Conservation (phyloP, 768 basidiomycete species). For the Panaeolus papilionaceus region DNA sequence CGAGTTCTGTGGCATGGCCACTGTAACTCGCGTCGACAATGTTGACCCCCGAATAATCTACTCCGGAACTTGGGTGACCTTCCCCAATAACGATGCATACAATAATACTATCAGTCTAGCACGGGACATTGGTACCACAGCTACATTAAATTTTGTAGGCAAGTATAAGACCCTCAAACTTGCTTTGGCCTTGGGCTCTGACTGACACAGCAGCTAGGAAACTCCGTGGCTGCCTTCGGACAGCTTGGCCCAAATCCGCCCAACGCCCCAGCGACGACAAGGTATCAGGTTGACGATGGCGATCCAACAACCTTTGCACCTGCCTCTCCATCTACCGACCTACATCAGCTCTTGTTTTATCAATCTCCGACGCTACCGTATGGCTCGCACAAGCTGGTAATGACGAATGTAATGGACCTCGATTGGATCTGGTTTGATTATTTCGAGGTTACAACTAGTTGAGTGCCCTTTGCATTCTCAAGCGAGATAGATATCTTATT, state of each 20-base stretch:
- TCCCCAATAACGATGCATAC: background rate
- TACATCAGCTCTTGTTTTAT: background rate
- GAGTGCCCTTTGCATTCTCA: background rate
- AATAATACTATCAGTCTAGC: background rate
- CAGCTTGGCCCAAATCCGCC: background rate
- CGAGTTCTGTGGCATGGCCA: background rate
- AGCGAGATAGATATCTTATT: background rate
- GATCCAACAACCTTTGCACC: background rate
- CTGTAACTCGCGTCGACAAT: background rate
- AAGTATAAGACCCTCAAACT: background rate
- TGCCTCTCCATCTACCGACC: background rate
- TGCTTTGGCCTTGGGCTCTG: too few relatives aligned
- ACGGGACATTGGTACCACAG: background rate
- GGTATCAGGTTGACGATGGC: background rate
- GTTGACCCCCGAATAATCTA: background rate
- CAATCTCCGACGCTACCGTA: background rate
- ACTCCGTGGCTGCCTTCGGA: background rate
- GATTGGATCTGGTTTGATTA: slow-evolving; percentile 12
- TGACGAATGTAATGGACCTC: background rate
- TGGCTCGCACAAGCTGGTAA: background rate
- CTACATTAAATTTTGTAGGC: background rate
- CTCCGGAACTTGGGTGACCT: background rate
- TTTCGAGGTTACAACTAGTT: background rate
- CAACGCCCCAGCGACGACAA: background rate
- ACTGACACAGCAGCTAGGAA: background rate